Percentiles rank a stretch among this genome's conserved stretches.
Conservation (phyloP, 2,329 filamentous ascomycete genomes). For the Colletotrichum orchidophilum region DNA sequence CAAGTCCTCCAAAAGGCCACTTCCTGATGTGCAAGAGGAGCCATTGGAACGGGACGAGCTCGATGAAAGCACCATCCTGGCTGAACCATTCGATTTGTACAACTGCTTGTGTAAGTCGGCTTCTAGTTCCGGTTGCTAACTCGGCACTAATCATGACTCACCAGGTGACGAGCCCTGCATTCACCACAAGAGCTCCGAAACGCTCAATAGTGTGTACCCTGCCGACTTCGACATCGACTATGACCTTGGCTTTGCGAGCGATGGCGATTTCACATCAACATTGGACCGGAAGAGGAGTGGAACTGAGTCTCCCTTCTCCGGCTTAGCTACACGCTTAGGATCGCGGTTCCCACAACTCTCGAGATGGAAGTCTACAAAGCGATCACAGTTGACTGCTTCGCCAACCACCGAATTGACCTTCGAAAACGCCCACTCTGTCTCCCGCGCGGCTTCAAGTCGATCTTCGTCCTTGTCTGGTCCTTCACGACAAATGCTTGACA, state of each 20-base stretch:
- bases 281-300: constrained; percentile 64
- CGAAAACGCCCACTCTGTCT: constrained; percentile 75
- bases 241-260: constrained; percentile 73
- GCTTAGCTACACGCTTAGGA: constrained; percentile 72
- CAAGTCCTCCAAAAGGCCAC: constrained; percentile 69
- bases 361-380: constrained; percentile 59
- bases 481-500: constrained; percentile 55
- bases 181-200: constrained; percentile 59
- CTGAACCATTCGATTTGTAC: constrained; percentile 59
- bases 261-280: constrained; percentile 62
- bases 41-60: constrained; percentile 70
- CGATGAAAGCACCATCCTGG: constrained; percentile 61
- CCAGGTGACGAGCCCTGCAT: constrained; percentile 70
- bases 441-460: constrained; percentile 75
- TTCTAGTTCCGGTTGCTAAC: not conserved
- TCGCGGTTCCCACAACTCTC: constrained; percentile 65
- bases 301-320: constrained; percentile 68
- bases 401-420: constrained; percentile 86
- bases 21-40: constrained; percentile 89
- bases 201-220: constrained; percentile 51
- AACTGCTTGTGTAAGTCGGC: constrained; percentile 77
- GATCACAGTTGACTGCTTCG: constrained; percentile 56
- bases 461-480: constrained; percentile 80
- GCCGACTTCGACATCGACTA: constrained; percentile 65
- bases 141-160: constrained; percentile 33